Conservation (phyloP, 352 stramenopile species). For the Aphanomyces invadans region DNA sequence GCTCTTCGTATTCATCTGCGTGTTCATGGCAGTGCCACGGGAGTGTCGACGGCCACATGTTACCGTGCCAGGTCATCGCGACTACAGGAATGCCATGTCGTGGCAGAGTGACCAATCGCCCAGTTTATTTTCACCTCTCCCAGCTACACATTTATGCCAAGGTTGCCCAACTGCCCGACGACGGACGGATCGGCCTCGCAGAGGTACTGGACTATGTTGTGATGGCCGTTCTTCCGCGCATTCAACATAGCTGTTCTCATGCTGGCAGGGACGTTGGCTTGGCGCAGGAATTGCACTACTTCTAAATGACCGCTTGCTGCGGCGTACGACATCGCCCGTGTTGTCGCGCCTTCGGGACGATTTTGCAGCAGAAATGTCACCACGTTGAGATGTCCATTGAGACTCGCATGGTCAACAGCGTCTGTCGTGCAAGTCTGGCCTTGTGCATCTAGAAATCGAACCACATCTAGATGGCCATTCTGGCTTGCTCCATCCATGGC, state of each 20-base stretch:
- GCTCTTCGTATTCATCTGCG: too few species aligned
- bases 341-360: constrained; percentile 15
- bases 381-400: neutral
- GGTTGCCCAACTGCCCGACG: too few species aligned
- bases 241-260: neutral
- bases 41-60: too few species aligned
- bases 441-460: neutral
- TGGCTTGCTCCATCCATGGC: neutral
- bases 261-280: neutral
- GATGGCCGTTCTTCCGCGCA: neutral
- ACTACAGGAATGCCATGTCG: too few species aligned
- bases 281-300: constrained; percentile 2
- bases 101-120: too few species aligned
- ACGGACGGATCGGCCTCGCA: neutral
- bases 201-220: neutral
- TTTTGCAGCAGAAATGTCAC: constrained; percentile 8
- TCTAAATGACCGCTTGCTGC: constrained; percentile 3
- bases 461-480: neutral
- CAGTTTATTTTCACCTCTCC: too few species aligned
- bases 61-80: too few species aligned
- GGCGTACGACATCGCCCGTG: constrained; percentile 9
- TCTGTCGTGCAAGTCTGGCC: constrained; percentile 5
- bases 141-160: too few species aligned
- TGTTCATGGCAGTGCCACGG: too few species aligned
- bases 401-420: constrained; percentile 9